Percentiles rank a stretch among this genome's conserved stretches.
Conservation (phyloP, 208 protist genomes). For the Porcisia hertigi region DNA sequence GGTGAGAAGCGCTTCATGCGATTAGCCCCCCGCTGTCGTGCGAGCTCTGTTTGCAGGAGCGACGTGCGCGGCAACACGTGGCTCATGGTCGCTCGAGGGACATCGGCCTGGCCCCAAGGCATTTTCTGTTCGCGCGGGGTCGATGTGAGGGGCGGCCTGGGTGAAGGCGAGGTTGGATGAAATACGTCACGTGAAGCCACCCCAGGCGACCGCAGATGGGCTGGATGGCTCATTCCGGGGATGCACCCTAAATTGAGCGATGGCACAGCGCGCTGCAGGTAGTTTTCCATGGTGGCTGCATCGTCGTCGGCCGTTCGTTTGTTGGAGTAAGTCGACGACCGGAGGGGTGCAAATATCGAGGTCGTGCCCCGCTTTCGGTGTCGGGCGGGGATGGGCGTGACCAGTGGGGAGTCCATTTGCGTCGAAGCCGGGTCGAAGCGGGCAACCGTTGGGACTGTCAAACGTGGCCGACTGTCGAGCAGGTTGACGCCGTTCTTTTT, state of each 20-base stretch:
- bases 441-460: neutral
- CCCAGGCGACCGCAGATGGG: neutral
- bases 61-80: slow-evolving; percentile 13
- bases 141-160: neutral
- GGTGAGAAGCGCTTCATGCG: slow-evolving; percentile 36
- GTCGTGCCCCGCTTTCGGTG: neutral
- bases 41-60: slow-evolving; percentile 30
- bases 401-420: slow-evolving; percentile 22
- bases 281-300: slow-evolving; percentile 37
- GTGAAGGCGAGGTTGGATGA: neutral
- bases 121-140: slow-evolving; percentile 11
- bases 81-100: slow-evolving; percentile 14
- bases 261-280: slow-evolving; percentile 22
- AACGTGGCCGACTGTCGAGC: slow-evolving; percentile 34
- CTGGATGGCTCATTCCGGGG: neutral
- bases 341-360: slow-evolving; percentile 4
- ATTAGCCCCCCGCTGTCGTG: slow-evolving; percentile 32
- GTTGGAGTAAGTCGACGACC: neutral
- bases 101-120: neutral
- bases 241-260: slow-evolving; percentile 10
- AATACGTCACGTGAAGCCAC: neutral
- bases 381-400: slow-evolving; percentile 20
- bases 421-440: slow-evolving; percentile 7
- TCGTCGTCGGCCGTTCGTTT: slow-evolving; percentile 27
- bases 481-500: slow-evolving; percentile 60